These are phyloP conservation scores for Colletotrichum horii DNA, from an alignment of 2,329 filamentous ascomycete genomes.

Conservation along the genomic window DNA sequence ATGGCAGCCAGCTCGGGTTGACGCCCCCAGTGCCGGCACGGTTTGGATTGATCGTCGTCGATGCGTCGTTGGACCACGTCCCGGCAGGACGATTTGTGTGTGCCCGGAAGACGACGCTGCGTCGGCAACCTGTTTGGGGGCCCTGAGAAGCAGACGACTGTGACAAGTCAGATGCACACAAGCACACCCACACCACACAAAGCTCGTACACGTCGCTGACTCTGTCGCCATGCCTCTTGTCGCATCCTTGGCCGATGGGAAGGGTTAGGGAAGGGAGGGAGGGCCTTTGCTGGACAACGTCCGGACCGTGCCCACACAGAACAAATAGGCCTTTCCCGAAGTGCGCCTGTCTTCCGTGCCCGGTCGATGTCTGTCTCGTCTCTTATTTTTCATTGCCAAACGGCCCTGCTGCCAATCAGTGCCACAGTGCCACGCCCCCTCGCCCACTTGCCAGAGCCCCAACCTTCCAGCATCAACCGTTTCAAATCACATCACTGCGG, in stretches of 20 bases:
- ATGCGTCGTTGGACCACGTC: conserved; percentile 15
- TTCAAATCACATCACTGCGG: conserved; percentile 22
- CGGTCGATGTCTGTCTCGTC: conserved; percentile 18
- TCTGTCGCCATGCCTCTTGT: conserved; percentile 12
- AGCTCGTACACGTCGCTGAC: conserved; percentile 17
- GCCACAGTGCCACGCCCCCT: neutral
- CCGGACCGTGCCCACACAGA: conserved; percentile 11
- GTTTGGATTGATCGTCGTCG: conserved; percentile 5
- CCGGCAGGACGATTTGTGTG: neutral
- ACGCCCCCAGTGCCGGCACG: neutral
- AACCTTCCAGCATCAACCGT: conserved; percentile 20
- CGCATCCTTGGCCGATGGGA: conserved; percentile 12
- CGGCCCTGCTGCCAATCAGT: conserved; percentile 1
- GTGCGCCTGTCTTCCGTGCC: conserved; percentile 16
- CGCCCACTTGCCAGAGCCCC: conserved; percentile 5
- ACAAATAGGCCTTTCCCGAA: conserved; percentile 10
- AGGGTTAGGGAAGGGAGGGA: neutral
- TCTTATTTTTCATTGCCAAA: neutral
- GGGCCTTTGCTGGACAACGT: conserved; percentile 9
- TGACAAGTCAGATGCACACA: conserved; percentile 21
- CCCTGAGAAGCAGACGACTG: conserved; percentile 3
- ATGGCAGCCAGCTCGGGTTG: neutral
- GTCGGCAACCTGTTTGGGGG: conserved; percentile 13
- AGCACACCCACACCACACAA: conserved; percentile 18
- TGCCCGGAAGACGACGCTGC: neutral